Conservation (phyloP, 352 stramenopile genomes). For the Phytophthora palmivora region DNA sequence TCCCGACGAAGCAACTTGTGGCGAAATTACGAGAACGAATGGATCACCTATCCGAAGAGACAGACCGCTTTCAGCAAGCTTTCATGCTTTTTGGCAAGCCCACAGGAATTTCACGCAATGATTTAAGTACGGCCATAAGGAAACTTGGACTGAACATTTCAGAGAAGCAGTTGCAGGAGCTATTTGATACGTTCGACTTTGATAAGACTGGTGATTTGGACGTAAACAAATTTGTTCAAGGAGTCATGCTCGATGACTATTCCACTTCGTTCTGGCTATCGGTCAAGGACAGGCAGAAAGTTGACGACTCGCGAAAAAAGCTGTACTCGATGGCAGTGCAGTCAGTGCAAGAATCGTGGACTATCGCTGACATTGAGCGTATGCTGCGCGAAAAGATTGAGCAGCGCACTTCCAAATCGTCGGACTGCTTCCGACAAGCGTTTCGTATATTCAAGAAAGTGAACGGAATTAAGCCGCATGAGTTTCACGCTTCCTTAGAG, state of each 20-base stretch:
- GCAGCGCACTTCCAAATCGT: conserved; percentile 77
- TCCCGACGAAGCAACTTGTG: conserved; percentile 70
- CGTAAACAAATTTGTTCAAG: conserved; percentile 84
- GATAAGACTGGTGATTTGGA: conserved; percentile 81
- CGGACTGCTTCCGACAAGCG: conserved; percentile 81
- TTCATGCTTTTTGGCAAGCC: conserved; percentile 78
- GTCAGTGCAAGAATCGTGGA: conserved; percentile 76
- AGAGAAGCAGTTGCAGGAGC: conserved; percentile 53
- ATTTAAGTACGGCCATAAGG: conserved; percentile 62
- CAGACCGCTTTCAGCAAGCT: conserved; percentile 77
- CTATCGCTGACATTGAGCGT: conserved; percentile 77
- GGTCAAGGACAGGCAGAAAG: conserved; percentile 58
- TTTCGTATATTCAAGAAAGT: conserved; percentile 88
- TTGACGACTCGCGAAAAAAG: conserved; percentile 55
- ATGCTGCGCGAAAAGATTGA: conserved; percentile 88
- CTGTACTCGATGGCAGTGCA: conserved; percentile 74
- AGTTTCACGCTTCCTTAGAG: conserved; percentile 73
- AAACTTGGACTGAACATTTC: conserved; percentile 66
- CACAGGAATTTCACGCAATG: conserved; percentile 55
- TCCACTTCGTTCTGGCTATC: conserved; percentile 64
- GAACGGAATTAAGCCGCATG: conserved; percentile 75
- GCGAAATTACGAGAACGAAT: conserved; percentile 64
- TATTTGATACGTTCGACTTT: conserved; percentile 81
- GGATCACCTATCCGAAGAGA: conserved; percentile 72
- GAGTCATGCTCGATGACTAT: conserved; percentile 75